Conservation (phyloP, 73 alveolate species). For the Paramecium octaurelia region DNA sequence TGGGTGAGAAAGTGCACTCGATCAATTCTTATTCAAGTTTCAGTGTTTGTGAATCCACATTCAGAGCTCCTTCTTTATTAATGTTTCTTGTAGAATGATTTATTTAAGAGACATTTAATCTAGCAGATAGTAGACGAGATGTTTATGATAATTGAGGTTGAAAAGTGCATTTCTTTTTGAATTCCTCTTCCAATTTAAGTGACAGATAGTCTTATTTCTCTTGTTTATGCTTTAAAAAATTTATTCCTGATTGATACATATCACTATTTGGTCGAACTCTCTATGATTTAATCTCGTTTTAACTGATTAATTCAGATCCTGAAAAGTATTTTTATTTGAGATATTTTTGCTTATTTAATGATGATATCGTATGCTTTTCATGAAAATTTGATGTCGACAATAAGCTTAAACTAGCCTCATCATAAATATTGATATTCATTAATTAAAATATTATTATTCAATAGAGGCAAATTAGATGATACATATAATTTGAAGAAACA, state of each 20-base stretch:
- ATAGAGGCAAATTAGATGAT: neutral
- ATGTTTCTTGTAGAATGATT: neutral
- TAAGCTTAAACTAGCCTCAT: slow-evolving; percentile 10
- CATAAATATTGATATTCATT: slow-evolving; percentile 41
- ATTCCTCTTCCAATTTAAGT: neutral
- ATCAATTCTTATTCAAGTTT: slow-evolving; percentile 13
- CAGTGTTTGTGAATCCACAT: neutral
- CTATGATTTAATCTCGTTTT: neutral
- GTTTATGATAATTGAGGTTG: neutral
- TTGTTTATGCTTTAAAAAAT: neutral
- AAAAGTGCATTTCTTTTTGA: neutral
- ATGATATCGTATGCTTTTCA: slow-evolving; percentile 14
- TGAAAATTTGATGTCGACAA: neutral
- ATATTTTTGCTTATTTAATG: neutral
- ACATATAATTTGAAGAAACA: neutral
- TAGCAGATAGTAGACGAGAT: neutral
- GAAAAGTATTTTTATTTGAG: neutral
- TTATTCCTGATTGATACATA: slow-evolving; percentile 7
- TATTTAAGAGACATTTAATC: neutral
- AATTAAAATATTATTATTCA: neutral
- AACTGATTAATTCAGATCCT: slow-evolving; percentile 1
- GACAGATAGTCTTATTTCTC: neutral
- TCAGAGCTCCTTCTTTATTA: neutral
- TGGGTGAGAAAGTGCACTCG: slow-evolving; percentile 34
- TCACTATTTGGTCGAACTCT: neutral